Evolutionary conservation across 1,284 basidiomycete species (phyloP), one percentile per base, ranked within the genome.

Genomic region (Xerocomus amazonicus): DNA sequence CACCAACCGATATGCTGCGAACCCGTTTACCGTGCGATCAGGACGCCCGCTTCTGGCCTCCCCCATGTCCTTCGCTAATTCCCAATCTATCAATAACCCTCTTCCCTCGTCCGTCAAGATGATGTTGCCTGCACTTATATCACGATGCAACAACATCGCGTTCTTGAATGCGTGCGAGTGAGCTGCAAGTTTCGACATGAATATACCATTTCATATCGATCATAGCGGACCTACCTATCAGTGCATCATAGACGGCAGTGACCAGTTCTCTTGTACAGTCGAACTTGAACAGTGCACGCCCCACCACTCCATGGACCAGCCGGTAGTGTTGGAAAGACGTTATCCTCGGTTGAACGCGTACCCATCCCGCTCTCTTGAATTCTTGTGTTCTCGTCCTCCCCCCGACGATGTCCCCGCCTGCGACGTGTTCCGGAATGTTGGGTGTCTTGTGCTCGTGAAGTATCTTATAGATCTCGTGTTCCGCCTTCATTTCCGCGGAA

Each of bases 41-140:
- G 23, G 45, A 34, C 31, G 29, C 23, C 13, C 12, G 3, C n/a
- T 35, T 7, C 14, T 23, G 16, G 9, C 8, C 38, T 47, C 16
- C 23, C 10, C 16, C 9, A 28, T 9, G 3, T 28, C 9, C 33
- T 49, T 34, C 2, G 52, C 47, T 12, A 42, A 1, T 2, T 54
- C 45, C 43, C 51, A 43, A 6, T 53, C 51, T 6, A 53, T 54
- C n/a, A 53, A 26, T 3, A 52, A 12, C 0, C 43, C 50, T 1
- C 3, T 41, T 31, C 29, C 29, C 12, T 31, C 29, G 29, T 51
- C 23, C 5, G 41, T 51, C 12, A 34, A 7, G 5, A 51, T 28
- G 13, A 53, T 42, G n/a, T 38, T 52, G 0, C 28, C 28, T 47
- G 16, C 41, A 19, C 36, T 37, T 17, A 23, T 23, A 12, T 23